Evolutionary conservation across 2,329 filamentous ascomycete genomes (phyloP).

Genomic region (Penicillium concentricum): DNA sequence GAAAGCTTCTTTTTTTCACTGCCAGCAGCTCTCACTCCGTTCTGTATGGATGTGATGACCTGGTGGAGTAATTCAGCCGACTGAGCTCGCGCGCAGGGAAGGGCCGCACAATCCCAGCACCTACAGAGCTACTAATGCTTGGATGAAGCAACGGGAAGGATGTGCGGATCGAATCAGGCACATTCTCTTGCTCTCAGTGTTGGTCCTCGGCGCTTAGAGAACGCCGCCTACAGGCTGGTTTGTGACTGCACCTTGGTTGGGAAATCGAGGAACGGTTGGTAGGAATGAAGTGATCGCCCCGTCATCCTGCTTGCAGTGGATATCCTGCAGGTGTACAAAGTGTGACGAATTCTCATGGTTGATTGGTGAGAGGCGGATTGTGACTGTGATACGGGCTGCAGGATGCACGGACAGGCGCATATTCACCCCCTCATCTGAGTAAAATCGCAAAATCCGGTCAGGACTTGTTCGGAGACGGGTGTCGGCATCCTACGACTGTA

Average conservation of each 20-base stretch:
- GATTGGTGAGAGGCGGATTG: conserved; percentile 26
- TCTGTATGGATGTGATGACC: conserved; percentile 14
- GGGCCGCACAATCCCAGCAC: conserved; percentile 5
- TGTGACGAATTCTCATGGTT: conserved; percentile 21
- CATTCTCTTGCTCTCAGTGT: background rate
- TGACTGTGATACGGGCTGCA: conserved; percentile 37
- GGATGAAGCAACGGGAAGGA: background rate
- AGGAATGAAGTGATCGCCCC: conserved; percentile 5
- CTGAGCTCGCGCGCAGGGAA: background rate
- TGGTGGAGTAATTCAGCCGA: conserved; percentile 9
- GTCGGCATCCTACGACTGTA: background rate
- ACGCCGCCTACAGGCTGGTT: conserved; percentile 17
- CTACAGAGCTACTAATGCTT: conserved; percentile 3
- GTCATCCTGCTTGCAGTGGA: conserved; percentile 10
- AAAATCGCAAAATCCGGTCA: background rate
- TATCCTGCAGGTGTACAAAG: conserved; percentile 12
- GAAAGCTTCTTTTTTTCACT: conserved; percentile 28
- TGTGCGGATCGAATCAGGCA: conserved; percentile 18
- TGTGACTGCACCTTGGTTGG: background rate
- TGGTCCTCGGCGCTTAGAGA: conserved; percentile 24
- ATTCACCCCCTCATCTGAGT: conserved; percentile 3
- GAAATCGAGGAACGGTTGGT: conserved; percentile 9
- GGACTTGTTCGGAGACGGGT: background rate
- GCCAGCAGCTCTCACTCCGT: conserved; percentile 2
- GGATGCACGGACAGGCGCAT: conserved; percentile 21